Evolutionary conservation across 164 flowering plant species (phyloP).

Genomic region (Taxillus chinensis): DNA sequence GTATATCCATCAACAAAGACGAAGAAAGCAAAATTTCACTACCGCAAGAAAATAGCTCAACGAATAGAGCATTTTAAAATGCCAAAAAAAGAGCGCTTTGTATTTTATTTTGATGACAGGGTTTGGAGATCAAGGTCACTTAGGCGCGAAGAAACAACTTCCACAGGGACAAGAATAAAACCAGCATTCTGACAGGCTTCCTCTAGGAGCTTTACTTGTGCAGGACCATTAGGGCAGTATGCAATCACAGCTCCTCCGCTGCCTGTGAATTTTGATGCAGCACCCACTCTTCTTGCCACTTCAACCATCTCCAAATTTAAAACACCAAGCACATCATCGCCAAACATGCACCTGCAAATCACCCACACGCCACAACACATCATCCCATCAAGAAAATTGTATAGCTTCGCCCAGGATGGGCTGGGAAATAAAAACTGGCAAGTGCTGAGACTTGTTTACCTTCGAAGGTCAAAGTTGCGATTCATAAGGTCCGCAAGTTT

Average conservation of each 20-base stretch:
- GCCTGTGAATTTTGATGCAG: conserved; percentile 93
- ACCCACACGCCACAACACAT: neutral
- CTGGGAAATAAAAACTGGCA: no score
- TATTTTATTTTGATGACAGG: conserved; percentile 11
- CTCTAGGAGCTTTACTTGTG: conserved; percentile 64
- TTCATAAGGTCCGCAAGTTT: conserved; percentile 74
- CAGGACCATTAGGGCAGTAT: conserved; percentile 71
- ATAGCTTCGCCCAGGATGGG: no score
- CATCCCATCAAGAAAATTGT: no score
- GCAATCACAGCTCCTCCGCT: conserved; percentile 95
- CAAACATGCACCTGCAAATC: conserved; percentile 68
- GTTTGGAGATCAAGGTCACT: conserved; percentile 47
- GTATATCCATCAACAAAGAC: no score
- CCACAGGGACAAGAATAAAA: conserved; percentile 43
- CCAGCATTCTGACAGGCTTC: conserved; percentile 65
- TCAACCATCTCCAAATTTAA: conserved; percentile 87
- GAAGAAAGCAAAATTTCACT: no score
- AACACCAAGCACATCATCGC: conserved; percentile 72
- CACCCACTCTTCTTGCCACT: conserved; percentile 77
- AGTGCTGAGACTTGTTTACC: conserved; percentile 28
- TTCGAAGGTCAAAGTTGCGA: conserved; percentile 81
- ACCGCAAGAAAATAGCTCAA: no score
- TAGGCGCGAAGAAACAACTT: conserved; percentile 47
- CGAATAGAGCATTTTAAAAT: neutral
- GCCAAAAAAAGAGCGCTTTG: neutral